Evolutionary conservation across 140 eudicot species (phyloP).

Genomic region (Eryngium alpinum): DNA sequence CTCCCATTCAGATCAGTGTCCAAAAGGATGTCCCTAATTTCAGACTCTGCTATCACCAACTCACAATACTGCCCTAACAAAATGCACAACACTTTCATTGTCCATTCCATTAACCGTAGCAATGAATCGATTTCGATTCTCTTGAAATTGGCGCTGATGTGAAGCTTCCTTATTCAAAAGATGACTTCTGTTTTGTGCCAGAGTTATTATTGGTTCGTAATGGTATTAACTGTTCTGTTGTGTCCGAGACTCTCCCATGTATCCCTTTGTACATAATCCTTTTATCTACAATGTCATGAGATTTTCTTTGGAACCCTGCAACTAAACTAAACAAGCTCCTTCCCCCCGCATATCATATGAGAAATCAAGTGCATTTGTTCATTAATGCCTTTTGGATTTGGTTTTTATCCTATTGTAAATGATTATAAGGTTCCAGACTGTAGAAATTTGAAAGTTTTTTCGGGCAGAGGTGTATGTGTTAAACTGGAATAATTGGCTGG

Average conservation of each 20-base stretch:
- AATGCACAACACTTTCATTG: background rate
- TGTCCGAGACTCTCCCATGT: background rate
- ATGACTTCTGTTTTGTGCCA: background rate
- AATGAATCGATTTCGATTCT: background rate
- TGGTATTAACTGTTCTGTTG: background rate
- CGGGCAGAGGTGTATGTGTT: too few relatives aligned
- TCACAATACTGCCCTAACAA: background rate
- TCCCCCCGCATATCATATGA: too few relatives aligned
- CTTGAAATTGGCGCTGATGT: background rate
- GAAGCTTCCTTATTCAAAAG: background rate
- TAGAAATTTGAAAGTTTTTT: too few relatives aligned
- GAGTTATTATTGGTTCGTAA: background rate
- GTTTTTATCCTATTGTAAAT: too few relatives aligned
- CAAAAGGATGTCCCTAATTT: constrained; percentile 5
- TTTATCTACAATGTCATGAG: too few relatives aligned
- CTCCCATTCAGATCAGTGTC: background rate
- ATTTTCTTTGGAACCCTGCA: too few relatives aligned
- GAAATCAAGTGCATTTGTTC: too few relatives aligned
- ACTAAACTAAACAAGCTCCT: too few relatives aligned
- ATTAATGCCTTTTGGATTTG: too few relatives aligned
- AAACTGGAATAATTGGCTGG: too few relatives aligned
- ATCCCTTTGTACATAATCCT: background rate
- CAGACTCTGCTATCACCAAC: background rate
- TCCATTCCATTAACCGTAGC: background rate
- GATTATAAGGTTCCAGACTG: too few relatives aligned